phyloP scores from a whole-genome alignment of 1,284 basidiomycete species.

The Ceratobasidium sp. region DNA sequence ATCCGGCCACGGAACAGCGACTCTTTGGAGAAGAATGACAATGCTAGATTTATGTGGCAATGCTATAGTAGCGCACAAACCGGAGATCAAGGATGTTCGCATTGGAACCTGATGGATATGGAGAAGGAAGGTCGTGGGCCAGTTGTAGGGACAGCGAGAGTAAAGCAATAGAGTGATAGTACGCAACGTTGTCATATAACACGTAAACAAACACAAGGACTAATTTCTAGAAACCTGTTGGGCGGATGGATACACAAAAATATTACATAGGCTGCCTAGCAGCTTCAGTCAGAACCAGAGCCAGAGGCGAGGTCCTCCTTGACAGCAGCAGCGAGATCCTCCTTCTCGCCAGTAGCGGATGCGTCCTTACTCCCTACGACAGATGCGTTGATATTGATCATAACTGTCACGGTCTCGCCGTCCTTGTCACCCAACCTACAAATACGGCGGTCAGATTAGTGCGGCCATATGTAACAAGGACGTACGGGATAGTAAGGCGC shows the following conservation, averaged over 20 bases:
- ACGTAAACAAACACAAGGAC: slow-evolving; percentile 1
- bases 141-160: slow-evolving; percentile 5
- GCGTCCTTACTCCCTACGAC: slow-evolving; percentile 77
- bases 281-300: slow-evolving; percentile 41
- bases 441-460: slow-evolving; percentile 8
- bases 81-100: slow-evolving; percentile 84
- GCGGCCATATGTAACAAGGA: not conserved
- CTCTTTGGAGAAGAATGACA: slow-evolving; percentile 50
- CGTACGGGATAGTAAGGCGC: slow-evolving; percentile 64
- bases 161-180: not conserved
- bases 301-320: slow-evolving; percentile 38
- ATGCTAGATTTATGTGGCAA: slow-evolving; percentile 82
- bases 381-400: slow-evolving; percentile 73
- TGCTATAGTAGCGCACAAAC: slow-evolving; percentile 86
- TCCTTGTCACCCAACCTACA: slow-evolving; percentile 55
- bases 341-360: slow-evolving; percentile 57
- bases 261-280: slow-evolving; percentile 18
- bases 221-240: not conserved
- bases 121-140: slow-evolving; percentile 75
- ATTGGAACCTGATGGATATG: slow-evolving; percentile 85
- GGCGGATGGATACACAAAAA: slow-evolving; percentile 4
- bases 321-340: slow-evolving; percentile 47
- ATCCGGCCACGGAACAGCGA: slow-evolving; percentile 2
- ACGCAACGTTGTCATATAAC: not conserved
- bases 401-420: slow-evolving; percentile 77